Base-by-base conservation (phyloP, 495 filamentous ascomycete genomes). In the Penicillium longicatenatum region DNA sequence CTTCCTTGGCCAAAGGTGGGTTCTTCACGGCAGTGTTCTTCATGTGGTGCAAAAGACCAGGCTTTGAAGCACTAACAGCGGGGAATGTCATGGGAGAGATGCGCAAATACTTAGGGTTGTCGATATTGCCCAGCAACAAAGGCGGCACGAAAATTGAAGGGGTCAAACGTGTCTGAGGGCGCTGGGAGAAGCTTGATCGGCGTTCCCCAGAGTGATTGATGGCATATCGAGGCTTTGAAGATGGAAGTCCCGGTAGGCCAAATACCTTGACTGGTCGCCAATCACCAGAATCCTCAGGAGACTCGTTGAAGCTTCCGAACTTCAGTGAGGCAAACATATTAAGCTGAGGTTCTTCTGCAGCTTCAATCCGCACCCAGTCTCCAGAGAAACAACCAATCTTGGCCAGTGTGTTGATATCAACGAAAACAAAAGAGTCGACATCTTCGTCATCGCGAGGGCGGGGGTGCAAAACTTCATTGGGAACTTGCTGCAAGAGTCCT, bases 301-400 rank as follows among this genome's bases (percentile, higher is more conserved):
- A 62, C 46, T 82, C 69, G 50, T 70, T 80, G 72, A 86, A 57
- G 73, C 75, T 74, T 37, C 72, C 69, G 35, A 71, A 59, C 50
- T 71, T 74, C 72, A 86, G 70, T 76, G 76, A 68, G 74, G 83
- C 79, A 59, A 82, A 72, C 58, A 77, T 74, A 65, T 80, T 79
- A 5, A 77, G 39, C 12, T 84, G 82, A 14, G 88, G 86, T 61
- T 90, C 90, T 39, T 85, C 76, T 14, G 88, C 80, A 1, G 83
- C 75, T 73, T 94, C 90, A 19, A 98, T 76, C 4, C 87, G 84
- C n/a, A 97, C 91, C 94, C 94, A 98, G 66, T 98, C 94, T 14
- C 94, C 94, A 1, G 93, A 97, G 70, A 98, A 98, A 68, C 92
- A 97, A 26, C 92, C 91, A 41, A 98, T 83, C 57, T 90, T 89